Conservation (phyloP, 345 rosid species). For the Theobroma cacao region DNA sequence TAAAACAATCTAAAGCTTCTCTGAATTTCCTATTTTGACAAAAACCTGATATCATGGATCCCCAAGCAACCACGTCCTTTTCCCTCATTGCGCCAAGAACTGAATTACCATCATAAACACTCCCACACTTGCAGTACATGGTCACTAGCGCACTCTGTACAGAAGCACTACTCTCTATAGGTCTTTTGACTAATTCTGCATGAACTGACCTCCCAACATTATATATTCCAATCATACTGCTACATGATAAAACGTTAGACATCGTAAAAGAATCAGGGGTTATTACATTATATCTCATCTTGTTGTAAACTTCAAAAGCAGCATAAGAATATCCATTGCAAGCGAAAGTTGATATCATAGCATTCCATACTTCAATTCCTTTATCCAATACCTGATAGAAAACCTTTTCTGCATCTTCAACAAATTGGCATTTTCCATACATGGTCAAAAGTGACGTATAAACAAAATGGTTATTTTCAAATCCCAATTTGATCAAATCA, state of each 20-base stretch:
- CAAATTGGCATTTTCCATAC: slow-evolving; percentile 60
- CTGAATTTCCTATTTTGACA: slow-evolving; percentile 52
- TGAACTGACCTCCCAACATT: slow-evolving; percentile 66
- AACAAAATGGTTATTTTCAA: slow-evolving; percentile 49
- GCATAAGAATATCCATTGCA: slow-evolving; percentile 32
- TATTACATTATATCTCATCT: slow-evolving; percentile 41
- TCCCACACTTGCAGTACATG: slow-evolving; percentile 55
- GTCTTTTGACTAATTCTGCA: slow-evolving; percentile 52
- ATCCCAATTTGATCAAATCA: slow-evolving; percentile 65
- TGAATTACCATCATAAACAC: slow-evolving; percentile 39
- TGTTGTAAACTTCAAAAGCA: slow-evolving; percentile 44
- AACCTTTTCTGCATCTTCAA: slow-evolving; percentile 51
- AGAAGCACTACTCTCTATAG: slow-evolving; percentile 33
- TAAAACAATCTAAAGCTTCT: slow-evolving; percentile 50
- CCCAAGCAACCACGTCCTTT: slow-evolving; percentile 69
- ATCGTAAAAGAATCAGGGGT: slow-evolving; percentile 55
- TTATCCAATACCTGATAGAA: slow-evolving; percentile 40
- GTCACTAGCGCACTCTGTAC: slow-evolving; percentile 55
- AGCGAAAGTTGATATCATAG: slow-evolving; percentile 67
- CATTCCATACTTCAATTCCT: slow-evolving; percentile 67
- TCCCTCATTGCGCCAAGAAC: slow-evolving; percentile 46
- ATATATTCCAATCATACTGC: slow-evolving; percentile 39
- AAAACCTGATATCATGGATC: slow-evolving; percentile 70
- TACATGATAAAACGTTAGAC: slow-evolving; percentile 52
- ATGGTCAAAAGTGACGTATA: slow-evolving; percentile 61